These are phyloP conservation scores for Sanguinoderma infundibulare DNA, from an alignment of 1,284 basidiomycete species.

Conservation along the genomic window DNA sequence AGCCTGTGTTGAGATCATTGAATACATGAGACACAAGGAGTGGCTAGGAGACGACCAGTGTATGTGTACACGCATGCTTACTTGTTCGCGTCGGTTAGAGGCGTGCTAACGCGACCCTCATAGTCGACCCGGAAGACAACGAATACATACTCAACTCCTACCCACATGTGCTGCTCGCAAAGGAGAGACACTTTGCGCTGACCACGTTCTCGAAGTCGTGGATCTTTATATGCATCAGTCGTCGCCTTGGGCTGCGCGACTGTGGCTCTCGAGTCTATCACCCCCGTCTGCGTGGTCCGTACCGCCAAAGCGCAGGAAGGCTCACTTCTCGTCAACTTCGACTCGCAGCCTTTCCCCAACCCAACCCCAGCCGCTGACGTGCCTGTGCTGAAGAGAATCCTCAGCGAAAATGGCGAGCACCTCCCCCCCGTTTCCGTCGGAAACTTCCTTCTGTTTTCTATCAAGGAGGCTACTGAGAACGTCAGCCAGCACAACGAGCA, in stretches of 20 bases:
- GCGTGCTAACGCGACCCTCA: neutral
- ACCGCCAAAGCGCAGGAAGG: neutral
- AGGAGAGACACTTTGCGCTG: neutral
- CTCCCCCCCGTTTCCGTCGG: neutral
- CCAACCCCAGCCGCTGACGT: neutral
- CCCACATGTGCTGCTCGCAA: neutral
- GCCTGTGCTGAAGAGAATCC: neutral
- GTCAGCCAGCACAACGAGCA: neutral
- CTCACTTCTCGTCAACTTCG: conserved; percentile 5
- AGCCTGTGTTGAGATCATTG: neutral
- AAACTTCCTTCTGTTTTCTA: neutral
- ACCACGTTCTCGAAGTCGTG: conserved; percentile 58
- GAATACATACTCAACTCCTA: conserved; percentile 6
- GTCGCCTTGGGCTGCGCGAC: conserved; percentile 56
- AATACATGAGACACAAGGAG: neutral
- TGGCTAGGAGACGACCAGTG: conserved; percentile 17
- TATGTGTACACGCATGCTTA: conserved; percentile 1
- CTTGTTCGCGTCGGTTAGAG: conserved; percentile 1
- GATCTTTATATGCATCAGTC: conserved; percentile 57
- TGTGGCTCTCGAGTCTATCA: neutral
- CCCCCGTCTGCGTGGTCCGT: conserved; percentile 7
- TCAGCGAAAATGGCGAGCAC: neutral
- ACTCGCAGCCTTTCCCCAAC: neutral
- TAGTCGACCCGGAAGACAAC: neutral
- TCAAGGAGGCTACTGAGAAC: neutral